A percentile compares a stretch with the other conserved stretches of the same genome.
These are phyloP conservation scores for Podospora sp. DNA, from an alignment of 495 filamentous ascomycete species.

Conservation along the genomic window DNA sequence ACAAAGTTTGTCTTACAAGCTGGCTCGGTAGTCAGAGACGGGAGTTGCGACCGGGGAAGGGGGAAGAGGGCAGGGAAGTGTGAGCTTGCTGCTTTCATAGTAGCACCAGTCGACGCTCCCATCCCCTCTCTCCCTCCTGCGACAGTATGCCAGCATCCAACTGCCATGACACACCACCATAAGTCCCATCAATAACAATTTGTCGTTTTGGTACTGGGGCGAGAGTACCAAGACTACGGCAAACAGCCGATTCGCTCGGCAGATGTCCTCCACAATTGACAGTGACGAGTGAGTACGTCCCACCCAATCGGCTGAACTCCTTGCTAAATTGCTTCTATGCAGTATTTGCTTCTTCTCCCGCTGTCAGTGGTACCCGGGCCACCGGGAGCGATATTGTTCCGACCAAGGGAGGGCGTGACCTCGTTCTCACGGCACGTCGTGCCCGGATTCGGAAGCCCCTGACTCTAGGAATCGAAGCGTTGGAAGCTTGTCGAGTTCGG, in stretches of 20 bases:
- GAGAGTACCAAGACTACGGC: conserved; percentile 9
- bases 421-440: not conserved
- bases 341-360: not conserved
- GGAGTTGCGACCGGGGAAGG: not conserved
- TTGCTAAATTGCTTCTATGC: not conserved
- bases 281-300: not conserved
- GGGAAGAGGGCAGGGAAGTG: not conserved
- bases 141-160: not conserved
- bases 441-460: not conserved
- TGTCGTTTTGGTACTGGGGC: not conserved
- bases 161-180: conserved; percentile 8
- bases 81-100: not conserved
- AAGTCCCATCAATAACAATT: conserved; percentile 2
- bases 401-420: not conserved
- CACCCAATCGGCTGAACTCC: not conserved
- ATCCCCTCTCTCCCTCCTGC: not conserved
- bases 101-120: not conserved
- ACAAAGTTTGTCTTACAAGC: not conserved
- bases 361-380: not conserved
- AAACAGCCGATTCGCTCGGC: conserved; percentile 16
- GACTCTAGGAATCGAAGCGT: not conserved
- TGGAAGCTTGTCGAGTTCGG: not conserved
- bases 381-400: not conserved
- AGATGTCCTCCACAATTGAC: not conserved
- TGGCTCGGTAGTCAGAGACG: not conserved